phyloP scores from a whole-genome alignment of 495 filamentous ascomycete species.

The Aspergillus sclerotiicarbonarius region DNA sequence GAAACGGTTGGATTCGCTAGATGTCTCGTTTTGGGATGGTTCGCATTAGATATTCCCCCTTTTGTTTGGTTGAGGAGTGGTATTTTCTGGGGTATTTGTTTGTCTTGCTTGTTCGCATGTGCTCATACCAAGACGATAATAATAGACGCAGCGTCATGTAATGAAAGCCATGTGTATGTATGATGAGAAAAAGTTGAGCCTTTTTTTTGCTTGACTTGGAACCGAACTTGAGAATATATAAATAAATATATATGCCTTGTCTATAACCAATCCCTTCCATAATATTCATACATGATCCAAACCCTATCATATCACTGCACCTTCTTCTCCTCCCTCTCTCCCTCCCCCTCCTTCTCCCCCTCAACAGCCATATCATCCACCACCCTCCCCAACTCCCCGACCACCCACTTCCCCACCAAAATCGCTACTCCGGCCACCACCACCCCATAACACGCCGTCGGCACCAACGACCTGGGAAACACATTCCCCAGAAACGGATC shows the following conservation, averaged over 20 bases:
- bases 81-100: background rate
- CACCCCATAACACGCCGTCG: slow-evolving; percentile 60
- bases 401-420: slow-evolving; percentile 39
- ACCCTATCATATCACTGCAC: background rate
- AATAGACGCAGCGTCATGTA: background rate
- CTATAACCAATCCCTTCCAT: background rate
- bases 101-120: background rate
- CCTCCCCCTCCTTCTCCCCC: slow-evolving; percentile 2
- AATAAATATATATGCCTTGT: background rate
- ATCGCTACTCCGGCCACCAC: slow-evolving; percentile 53
- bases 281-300: background rate
- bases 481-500: slow-evolving; percentile 78
- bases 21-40: background rate
- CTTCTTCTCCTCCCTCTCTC: background rate
- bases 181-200: background rate
- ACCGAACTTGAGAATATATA: background rate
- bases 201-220: background rate
- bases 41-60: slow-evolving; percentile 27
- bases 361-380: slow-evolving; percentile 9
- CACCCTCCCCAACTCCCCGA: slow-evolving; percentile 27
- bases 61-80: slow-evolving; percentile 6
- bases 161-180: background rate
- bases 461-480: slow-evolving; percentile 66
- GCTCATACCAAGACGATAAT: background rate
- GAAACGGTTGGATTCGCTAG: background rate